Evolutionary conservation across 192 early-diverging fungal species (phyloP), one percentile per base, ranked within the genome.

Genomic region (Rhizoclosmatium globosum): DNA sequence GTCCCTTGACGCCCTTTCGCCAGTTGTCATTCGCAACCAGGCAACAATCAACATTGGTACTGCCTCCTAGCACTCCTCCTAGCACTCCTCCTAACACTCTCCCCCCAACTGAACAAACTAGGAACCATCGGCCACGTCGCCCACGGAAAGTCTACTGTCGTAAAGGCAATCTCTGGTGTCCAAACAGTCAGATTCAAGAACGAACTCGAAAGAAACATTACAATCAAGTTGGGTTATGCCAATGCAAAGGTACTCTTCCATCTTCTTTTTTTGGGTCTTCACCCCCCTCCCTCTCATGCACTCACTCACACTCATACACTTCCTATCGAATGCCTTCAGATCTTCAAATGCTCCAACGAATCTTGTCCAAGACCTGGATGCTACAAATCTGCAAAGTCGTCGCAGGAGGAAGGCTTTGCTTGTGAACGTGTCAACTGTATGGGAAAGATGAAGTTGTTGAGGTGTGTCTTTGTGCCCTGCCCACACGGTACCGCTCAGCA

Each of bases 61-160:
- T 17, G 21, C 61, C 21, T 64, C 7, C 21, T 64, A 17, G 50
- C 17, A 7, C 50, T 13, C 50, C 11, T 68, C 13, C 4, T 11
- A 13, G 67, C 67, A 11, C 11, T 44, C 67, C 43, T n/a, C 19
- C 39, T 11, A 15, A 17, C 64, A 65, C 13, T 38, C 17, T 13
- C 64, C 61, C 62, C 3, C 58, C 57, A 31, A n/a, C 45, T 15
- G 15, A 38, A 44, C 43, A 47, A 43, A 7, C 41, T 41, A 95
- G 94, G 94, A 79, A 99, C 98, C 56, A 99, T 99, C 85, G 98
- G 98, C 57, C 98, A 99, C 86, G 98, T 99, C 78, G 97, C 98
- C 44, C 98, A 99, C 91, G 98, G 98, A 85, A 99, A 99, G 90
- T 98, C 96, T 23, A 98, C 97, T 23, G 95, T 99, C 23, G 98